Base-by-base conservation (phyloP, 306 rosid genomes). In the Cucurbita moschata region DNA sequence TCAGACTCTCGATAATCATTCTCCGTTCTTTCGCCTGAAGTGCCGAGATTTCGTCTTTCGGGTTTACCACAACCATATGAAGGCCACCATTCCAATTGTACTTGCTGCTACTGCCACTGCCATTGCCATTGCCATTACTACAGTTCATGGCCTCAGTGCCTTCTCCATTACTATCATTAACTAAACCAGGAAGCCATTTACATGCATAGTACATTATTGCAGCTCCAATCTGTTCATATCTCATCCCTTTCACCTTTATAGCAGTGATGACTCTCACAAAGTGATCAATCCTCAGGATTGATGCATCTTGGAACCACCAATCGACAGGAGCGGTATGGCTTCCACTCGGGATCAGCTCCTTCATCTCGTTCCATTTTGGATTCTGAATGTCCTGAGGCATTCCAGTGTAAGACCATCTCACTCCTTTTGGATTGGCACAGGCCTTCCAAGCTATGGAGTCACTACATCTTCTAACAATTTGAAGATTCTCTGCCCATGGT, bases 371-470 rank as follows among this genome's bases (percentile, higher is more conserved):
- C 96, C 91, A 87, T 73, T 71, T 91, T 3, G 95, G 90, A 67
- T 91, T 89, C 2, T 92, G 81, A 81, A 64, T 80, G 43, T 85
- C 88, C 16, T 75, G 80, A 50, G 86, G 77, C 81, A 81, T 87
- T 26, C 92, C 96, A 0, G 99, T 88, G 71, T 91, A 95, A 7
- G 96, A 77, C 99, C 99, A 91, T 75, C 82, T 85, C 79, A 95
- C 88, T 35, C 97, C 99, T 77, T 89, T 95, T 13, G 99, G 99
- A 83, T 91, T 95, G 14, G 99, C 92, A 78, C 99, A 95, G n/a
- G 99, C 97, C 73, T 95, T 95, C 97, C 97, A 95, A 50, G 99
- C 97, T 49, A 95, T 95, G 49, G 99, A 95, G 79, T 95, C 99
- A 4, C 97, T 88, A 83, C 97, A 95, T 71, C 99, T 77, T 65